These are phyloP conservation scores for Gyrodon lividus DNA, from an alignment of 768 basidiomycete species.

Conservation along the genomic window DNA sequence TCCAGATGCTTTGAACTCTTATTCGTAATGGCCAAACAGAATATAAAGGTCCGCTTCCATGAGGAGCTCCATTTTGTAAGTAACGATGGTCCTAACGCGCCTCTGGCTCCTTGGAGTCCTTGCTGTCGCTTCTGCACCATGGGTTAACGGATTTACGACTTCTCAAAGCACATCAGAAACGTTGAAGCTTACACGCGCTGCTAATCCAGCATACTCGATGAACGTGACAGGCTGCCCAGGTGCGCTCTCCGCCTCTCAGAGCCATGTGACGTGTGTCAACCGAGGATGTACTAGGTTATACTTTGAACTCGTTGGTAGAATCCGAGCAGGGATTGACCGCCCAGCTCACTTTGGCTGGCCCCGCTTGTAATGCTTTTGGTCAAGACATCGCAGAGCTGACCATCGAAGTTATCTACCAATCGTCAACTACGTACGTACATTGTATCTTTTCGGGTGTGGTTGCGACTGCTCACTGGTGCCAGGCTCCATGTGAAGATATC, in stretches of 20 bases:
- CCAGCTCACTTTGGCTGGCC: constrained; percentile 46
- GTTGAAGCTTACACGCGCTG: not conserved
- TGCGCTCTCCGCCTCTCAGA: not conserved
- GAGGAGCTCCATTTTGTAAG: not conserved
- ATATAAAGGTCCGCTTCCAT: not conserved
- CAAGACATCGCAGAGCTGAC: constrained; percentile 52
- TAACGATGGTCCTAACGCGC: not conserved
- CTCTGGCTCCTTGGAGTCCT: not conserved
- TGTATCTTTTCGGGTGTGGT: not conserved
- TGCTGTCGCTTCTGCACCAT: not conserved
- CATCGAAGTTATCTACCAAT: constrained; percentile 61
- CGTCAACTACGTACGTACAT: constrained; percentile 37
- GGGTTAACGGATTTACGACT: constrained; percentile 1
- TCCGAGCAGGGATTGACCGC: constrained; percentile 50
- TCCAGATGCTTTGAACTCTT: too few relatives aligned
- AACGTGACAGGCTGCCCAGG: constrained; percentile 17
- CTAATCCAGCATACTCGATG: not conserved
- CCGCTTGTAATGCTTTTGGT: constrained; percentile 60
- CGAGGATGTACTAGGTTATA: constrained; percentile 47
- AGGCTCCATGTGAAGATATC: constrained; percentile 65
- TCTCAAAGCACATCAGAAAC: not conserved
- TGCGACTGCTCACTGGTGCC: not conserved
- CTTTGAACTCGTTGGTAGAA: constrained; percentile 39
- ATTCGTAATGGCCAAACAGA: too few relatives aligned
- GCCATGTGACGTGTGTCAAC: not conserved